A percentile compares a stretch with the other conserved stretches of the same genome.
Conservation (phyloP, 169 alveolate species). For the Cryptosporidium viatorum region DNA sequence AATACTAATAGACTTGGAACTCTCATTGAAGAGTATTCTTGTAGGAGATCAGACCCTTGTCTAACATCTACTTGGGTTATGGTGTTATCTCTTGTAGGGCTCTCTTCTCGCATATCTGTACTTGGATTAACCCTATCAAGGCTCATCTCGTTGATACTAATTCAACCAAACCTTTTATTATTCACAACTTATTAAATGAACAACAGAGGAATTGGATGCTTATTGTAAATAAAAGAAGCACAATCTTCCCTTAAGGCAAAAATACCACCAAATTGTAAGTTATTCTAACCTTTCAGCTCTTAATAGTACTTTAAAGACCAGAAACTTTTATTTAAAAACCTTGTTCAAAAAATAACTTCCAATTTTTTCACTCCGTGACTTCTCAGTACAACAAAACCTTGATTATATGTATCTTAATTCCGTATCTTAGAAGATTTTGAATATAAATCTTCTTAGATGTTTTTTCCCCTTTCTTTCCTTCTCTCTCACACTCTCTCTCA, state of each 20-base stretch:
- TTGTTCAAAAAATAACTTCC: background rate
- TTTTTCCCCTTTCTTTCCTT: background rate
- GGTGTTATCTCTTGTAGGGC: slow-evolving; percentile 4
- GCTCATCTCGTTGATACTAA: background rate
- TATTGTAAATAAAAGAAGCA: background rate
- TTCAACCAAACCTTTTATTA: background rate
- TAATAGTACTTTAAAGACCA: background rate
- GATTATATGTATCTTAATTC: background rate
- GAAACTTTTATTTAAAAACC: background rate
- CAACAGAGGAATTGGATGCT: background rate
- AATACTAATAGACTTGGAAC: background rate
- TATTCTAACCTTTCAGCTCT: background rate
- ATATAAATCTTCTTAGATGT: background rate
- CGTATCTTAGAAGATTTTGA: background rate
- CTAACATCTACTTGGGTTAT: background rate
- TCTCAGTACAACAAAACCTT: background rate
- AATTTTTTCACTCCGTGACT: too few relatives aligned
- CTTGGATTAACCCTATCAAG: background rate
- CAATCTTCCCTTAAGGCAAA: background rate
- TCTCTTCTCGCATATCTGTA: slow-evolving; percentile 10
- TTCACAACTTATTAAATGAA: background rate
- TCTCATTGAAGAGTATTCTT: background rate
- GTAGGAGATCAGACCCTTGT: slow-evolving; percentile 7
- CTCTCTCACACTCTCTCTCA: background rate
- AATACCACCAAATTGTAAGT: background rate